A percentile compares a stretch with the other conserved stretches of the same genome.
phyloP scores from a whole-genome alignment of 345 rosid genomes.

The Ceriops tagal region DNA sequence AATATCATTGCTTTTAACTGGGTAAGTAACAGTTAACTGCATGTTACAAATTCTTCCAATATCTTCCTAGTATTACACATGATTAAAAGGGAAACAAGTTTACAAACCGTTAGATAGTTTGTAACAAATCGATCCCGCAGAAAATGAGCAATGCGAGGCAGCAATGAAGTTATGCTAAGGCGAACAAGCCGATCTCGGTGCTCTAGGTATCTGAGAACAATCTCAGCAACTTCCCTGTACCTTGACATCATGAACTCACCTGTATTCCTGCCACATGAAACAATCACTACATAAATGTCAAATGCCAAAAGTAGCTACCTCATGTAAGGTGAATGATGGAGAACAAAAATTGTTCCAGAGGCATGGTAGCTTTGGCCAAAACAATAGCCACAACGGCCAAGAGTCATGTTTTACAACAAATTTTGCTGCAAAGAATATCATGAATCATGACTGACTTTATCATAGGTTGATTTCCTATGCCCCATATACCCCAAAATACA shows the following conservation, averaged over 20 bases:
- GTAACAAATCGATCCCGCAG: constrained; percentile 96
- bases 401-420: neutral
- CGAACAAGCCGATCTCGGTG: constrained; percentile 98
- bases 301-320: neutral
- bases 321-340: constrained; percentile 1
- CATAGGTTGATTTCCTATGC: too few species aligned
- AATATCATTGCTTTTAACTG: neutral
- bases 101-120: constrained; percentile 78
- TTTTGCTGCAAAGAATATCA: too few species aligned
- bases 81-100: constrained; percentile 8
- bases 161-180: constrained; percentile 94
- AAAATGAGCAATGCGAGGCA: constrained; percentile 99
- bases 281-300: constrained; percentile 1
- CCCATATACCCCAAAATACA: too few species aligned
- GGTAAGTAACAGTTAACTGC: neutral
- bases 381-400: neutral
- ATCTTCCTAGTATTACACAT: neutral
- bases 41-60: neutral
- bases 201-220: constrained; percentile 88
- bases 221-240: constrained; percentile 97
- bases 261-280: constrained; percentile 68
- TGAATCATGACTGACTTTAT: too few species aligned
- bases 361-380: neutral
- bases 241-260: constrained; percentile 99
- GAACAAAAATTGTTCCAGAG: neutral